Base-by-base conservation (phyloP, 768 basidiomycete species). In the Mycena floridula region DNA sequence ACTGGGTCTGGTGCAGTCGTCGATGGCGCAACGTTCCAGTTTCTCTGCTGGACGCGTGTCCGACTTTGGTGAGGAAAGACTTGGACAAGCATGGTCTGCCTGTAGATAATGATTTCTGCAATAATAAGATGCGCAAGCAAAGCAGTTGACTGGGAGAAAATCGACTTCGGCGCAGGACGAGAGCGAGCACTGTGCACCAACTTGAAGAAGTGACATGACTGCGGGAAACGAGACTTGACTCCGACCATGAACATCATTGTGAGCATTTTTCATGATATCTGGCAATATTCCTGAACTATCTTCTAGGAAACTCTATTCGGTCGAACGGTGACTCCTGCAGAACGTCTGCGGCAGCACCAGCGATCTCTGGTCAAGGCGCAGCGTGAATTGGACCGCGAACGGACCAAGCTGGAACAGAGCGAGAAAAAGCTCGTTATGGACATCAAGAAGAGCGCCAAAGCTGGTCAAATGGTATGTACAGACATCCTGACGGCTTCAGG, bases 381-480 rank as follows among this genome's bases (percentile, higher is more conserved):
- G 67, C 85, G 96, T 39, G 96, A 98, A 67, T 86, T 98, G 42
- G 96, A 98, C 65, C 82, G 96, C 50, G 96, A 99, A 67, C 85
- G 91, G 49, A 70, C 75, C 25, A 98, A 94, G 66, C 82, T 98
- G 35, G 96, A 98, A 65, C 84, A 86, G 61, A 85, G 87, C 58
- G 96, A 98, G 74, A 98, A 95, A 82, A 97, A 96, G 63, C 82
- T 98, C 43, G 78, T 98, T 46, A 69, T 70, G 57, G 96, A 98
- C 59, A 99, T 98, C 60, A 98, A 90, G 79, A 91, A 88, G 67
- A 91, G 86, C 51, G 96, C 96, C 25, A 94, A 96, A 63, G 76
- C 82, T 40, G 94, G 95, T 25, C 94, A 99, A 68, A 81, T 97
- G 74, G 94, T 96, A 55, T 47, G 73, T 60, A 43, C 20, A 18